Evolutionary conservation across 768 basidiomycete species (phyloP), one percentile per base, ranked within the genome.

Genomic region (Crucibulum laeve): DNA sequence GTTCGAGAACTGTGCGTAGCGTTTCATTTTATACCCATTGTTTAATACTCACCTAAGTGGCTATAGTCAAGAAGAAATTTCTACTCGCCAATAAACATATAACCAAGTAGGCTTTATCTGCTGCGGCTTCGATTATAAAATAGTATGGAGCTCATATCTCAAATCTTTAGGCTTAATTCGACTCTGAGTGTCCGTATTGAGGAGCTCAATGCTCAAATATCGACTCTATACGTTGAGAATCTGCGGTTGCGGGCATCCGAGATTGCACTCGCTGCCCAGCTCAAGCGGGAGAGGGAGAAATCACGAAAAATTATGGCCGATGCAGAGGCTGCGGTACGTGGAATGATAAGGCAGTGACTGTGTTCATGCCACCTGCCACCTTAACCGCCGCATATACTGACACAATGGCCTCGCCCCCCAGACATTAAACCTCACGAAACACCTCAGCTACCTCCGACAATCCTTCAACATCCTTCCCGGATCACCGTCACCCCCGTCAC

Each of bases 61-160:
- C 25, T 50, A 33, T 59, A 91, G 89, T 91, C 73, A 91, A 91
- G 82, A 89, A 88, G 81, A 91, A 89, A 69, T 91, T 90, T 56
- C 73, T 91, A 17, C 82, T 90, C 47, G 87, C 88, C 45, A 91
- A 91, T 68, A 91, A 90, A 65, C 89, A 91, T 65, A 91, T 91
- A 59, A 90, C 89, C 19, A 91, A 91, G 88, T 90, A 53, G 28
- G 76, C 61, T 22, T n/a, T 0, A 51, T 42, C n/a, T n/a, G n/a
- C n/a, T n/a, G n/a, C n/a, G n/a, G n/a, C 22, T 11, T 25, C n/a
- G 18, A n/a, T 28, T 42, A 17, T 34, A 19, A 19, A 19, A 15
- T 18, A 18, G 28, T 32, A 25, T 26, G 5, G 28, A 11, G 26
- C 37, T 44, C 14, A 42, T 22, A 35, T 17, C 40, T 19, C 8